Evolutionary conservation across 2,329 filamentous ascomycete genomes (phyloP), one percentile per base, ranked within the genome.

Genomic region (Aureobasidium melanogenum): DNA sequence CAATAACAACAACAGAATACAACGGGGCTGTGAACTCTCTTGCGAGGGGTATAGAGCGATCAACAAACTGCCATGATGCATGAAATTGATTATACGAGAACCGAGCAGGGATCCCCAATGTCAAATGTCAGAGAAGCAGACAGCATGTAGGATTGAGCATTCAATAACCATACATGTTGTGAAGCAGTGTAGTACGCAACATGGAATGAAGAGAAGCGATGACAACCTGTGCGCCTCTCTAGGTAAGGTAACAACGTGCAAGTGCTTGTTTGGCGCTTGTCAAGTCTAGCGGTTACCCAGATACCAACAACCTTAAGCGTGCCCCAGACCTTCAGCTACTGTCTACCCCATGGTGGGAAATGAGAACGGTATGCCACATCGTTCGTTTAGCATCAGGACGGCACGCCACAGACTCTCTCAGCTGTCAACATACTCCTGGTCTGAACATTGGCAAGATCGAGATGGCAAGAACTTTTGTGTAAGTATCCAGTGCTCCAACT

Each of bases 301-400:
- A 44, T 43, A 43, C 38, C 38, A 32, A 32, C 51, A 22, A 43
- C 38, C n/a, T 15, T 44, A 56, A 44, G 14, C 39, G 9, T 14
- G n/a, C 36, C 39, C 52, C 52, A 32, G 38, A 47, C 26, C n/a
- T 32, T 41, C 26, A 57, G 28, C 41, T 38, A 8, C 28, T 9
- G 14, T 46, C 19, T 38, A 57, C 41, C 41, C 54, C 54, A 9
- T 46, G 26, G 26, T 57, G 19, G 41, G 41, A 57, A 57, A 57
- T 57, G 54, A 57, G 41, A 57, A 57, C 54, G 54, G 54, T 57
- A 36, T 47, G 14, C 15, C 36, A n/a, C 41, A 47, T 47, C 54
- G 54, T 57, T 14, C n/a, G 30, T 30, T 32, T 22, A 38, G 17
- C 30, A 14, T 24, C 41, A 36, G 19, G 17, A 24, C 26, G 26